Evolutionary conservation across 805 yeast genomes (phyloP).

Genomic region (Candida parachauliodes): DNA sequence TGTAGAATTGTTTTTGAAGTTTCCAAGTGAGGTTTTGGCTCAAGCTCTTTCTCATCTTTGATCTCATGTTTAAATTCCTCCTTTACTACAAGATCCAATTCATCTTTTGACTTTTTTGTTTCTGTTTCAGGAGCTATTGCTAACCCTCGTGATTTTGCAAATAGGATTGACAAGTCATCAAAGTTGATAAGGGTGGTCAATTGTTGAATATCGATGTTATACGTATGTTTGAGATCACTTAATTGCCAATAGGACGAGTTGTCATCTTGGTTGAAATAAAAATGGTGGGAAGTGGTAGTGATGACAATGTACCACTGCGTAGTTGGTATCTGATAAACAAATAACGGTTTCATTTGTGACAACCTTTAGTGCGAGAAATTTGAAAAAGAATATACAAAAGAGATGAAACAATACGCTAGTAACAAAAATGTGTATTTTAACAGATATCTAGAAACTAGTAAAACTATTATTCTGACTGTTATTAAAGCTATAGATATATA

Average conservation of each 20-base stretch:
- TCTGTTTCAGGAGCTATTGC: constrained; percentile 7
- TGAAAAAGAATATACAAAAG: no score
- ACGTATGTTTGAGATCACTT: constrained; percentile 17
- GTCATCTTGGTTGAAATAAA: constrained; percentile 23
- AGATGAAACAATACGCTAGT: no score
- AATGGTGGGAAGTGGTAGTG: constrained; percentile 24
- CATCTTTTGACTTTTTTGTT: constrained; percentile 5
- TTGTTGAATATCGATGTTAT: constrained; percentile 19
- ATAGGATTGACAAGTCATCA: constrained; percentile 26
- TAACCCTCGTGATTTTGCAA: constrained; percentile 24
- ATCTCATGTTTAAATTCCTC: no score
- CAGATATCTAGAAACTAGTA: no score
- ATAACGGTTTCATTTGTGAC: constrained; percentile 7
- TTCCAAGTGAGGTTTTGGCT: no score
- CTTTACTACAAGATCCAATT: no score
- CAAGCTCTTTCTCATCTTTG: no score
- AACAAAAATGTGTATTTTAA: no score
- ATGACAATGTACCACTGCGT: constrained; percentile 27
- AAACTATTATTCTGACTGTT: no score
- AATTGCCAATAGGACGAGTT: constrained; percentile 32
- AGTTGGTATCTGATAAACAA: constrained; percentile 18
- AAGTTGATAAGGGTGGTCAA: constrained; percentile 22
- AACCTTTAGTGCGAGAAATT: background rate
- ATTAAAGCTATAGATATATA: no score
- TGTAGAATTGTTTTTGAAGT: no score